Base-by-base conservation (phyloP, 2,329 filamentous ascomycete species). In the Cordyceps pruinosa region DNA sequence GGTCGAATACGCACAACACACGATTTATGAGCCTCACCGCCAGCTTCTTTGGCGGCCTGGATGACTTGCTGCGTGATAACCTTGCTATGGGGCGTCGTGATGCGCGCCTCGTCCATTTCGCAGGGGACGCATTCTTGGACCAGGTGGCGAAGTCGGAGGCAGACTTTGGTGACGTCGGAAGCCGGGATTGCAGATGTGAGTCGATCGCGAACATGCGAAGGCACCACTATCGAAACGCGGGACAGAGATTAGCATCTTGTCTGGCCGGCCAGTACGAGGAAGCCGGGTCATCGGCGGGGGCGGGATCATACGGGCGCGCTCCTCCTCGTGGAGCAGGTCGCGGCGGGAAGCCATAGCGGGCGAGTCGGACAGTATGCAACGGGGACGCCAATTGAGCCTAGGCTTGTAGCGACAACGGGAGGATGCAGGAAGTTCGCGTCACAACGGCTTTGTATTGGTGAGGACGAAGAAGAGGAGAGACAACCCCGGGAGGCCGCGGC, bases 91-190 rank as follows among this genome's bases (percentile, higher is more conserved):
- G 93, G 84, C 51, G 80, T 80, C 4, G 88, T 94, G 67, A 99
- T 79, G 57, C 82, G 77, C 5, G 78, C 78, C 67, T 89, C 84
- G 58, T 94, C 87, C 39, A 99, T 79, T 71, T 99, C 94, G 75
- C 90, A 97, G 1, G 93, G 89, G 26, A 99, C 83, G 56, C 91
- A 87, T 69, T 91, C 83, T 72, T 96, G 91, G 65, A 99, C 85
- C 64, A 96, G 85, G 69, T 95, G 90, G 66, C 93, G 95, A 62
- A 99, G 78, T 58, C 91, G 89, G 17, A 99, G 81, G 26, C 92
- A 93, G 57, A 95, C 81, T 69, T 92, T 92, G 60, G 93, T 97
- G 60, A 97, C 92, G 65, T 94, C 87, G 59, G 81, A 78, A 13
- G 92, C 79, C 1, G 89, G 83, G 35, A 93, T 85, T 28, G 88